A percentile compares a stretch with the other conserved stretches of the same genome.
Conservation (phyloP, 257 asterid species). For the Gentiana straminea region DNA sequence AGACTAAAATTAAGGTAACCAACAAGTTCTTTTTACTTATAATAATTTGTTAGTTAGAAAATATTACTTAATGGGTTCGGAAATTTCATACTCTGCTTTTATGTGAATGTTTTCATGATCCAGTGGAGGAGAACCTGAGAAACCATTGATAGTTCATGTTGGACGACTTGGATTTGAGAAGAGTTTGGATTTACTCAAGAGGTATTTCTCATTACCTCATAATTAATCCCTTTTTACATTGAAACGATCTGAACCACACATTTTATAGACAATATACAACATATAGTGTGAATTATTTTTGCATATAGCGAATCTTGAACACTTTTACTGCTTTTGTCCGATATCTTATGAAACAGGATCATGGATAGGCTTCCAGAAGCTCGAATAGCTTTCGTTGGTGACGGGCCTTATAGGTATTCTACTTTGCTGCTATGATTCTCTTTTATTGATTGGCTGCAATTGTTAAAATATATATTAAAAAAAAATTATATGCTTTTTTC, state of each 20-base stretch:
- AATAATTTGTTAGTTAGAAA: no score
- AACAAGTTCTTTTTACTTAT: slow-evolving; percentile 1
- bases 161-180: slow-evolving; percentile 93
- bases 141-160: slow-evolving; percentile 83
- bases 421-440: slow-evolving; percentile 2
- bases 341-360: slow-evolving; percentile 47
- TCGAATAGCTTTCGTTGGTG: slow-evolving; percentile 83
- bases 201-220: slow-evolving; percentile 27
- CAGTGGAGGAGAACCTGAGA: slow-evolving; percentile 84
- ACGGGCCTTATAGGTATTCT: slow-evolving; percentile 85
- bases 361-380: slow-evolving; percentile 89
- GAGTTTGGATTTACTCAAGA: slow-evolving; percentile 82
- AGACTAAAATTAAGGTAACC: slow-evolving; percentile 56
- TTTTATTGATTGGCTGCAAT: background rate
- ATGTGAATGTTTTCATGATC: slow-evolving; percentile 8
- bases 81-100: slow-evolving; percentile 4
- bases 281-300: no score
- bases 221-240: no score
- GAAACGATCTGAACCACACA: no score
- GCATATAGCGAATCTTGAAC: no score
- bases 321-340: background rate
- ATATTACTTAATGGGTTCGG: background rate
- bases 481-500: background rate
- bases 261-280: no score
- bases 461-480: background rate